Conservation (phyloP, 2,329 filamentous ascomycete species). For the Decorospora gaudefroyi region DNA sequence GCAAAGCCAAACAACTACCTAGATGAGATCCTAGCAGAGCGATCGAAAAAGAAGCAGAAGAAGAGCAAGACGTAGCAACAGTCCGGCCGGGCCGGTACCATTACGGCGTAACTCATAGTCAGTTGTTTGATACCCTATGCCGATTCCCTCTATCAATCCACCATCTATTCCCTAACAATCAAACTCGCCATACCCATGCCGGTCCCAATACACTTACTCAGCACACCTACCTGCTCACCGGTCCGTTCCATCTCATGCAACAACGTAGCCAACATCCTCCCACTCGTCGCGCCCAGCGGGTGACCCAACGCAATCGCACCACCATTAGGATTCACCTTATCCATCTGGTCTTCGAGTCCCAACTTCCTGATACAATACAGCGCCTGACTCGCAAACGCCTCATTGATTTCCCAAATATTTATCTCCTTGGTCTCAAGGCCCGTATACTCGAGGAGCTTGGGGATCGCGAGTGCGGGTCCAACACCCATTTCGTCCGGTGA, state of each 20-base stretch:
- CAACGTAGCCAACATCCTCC: conserved; percentile 76
- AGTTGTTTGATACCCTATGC: conserved; percentile 2
- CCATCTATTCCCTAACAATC: conserved; percentile 52
- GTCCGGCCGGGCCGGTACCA: too few species aligned
- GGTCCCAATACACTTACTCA: conserved; percentile 78
- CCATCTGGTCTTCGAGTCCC: conserved; percentile 68
- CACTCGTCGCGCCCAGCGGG: conserved; percentile 85
- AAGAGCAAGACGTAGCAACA: conserved; percentile 25
- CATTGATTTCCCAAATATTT: conserved; percentile 90
- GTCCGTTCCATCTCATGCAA: conserved; percentile 69
- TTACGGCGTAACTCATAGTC: background rate
- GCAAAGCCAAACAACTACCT: conserved; percentile 56
- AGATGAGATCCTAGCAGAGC: conserved; percentile 58
- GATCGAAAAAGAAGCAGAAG: conserved; percentile 57
- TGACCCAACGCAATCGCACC: conserved; percentile 95
- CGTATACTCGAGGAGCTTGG: conserved; percentile 72
- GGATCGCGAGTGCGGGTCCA: conserved; percentile 84
- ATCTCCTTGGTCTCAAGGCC: conserved; percentile 72
- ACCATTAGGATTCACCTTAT: conserved; percentile 85
- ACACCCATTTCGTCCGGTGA: conserved; percentile 92
- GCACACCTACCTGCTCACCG: conserved; percentile 75
- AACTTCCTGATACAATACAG: conserved; percentile 73
- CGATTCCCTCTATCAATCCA: background rate
- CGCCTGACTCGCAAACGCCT: conserved; percentile 70
- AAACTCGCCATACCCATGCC: conserved; percentile 60